Evolutionary conservation across 306 rosid genomes (phyloP), one percentile per base, ranked within the genome.

Genomic region (Sindora glabra): DNA sequence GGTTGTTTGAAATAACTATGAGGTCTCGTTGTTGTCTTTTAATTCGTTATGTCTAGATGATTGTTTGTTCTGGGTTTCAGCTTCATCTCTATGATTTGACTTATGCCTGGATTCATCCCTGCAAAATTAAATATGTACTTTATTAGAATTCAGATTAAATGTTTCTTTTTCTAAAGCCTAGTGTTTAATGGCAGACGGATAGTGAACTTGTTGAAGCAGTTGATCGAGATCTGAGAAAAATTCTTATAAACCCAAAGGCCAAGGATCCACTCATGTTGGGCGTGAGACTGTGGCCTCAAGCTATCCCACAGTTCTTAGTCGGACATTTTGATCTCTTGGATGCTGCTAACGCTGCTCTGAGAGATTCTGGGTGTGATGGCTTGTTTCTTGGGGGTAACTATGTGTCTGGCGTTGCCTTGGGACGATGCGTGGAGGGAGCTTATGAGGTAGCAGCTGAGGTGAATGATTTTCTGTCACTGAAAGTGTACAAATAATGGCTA

Each of bases 361-460:
- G 62, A 50, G 76, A 69, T 63, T 54, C 72, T 51, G 96, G 89
- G 53, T 74, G 61, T 57, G 83, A 78, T 10, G 99, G 99, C 48
- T 41, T 92, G 44, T 89, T 81, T 79, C 84, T 92, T 10, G 95
- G 95, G 27, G 99, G 99, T 58, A 92, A 89, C 85, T 89, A 89
- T 37, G 95, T 82, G 16, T 65, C 89, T 6, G 96, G 96, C 50
- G 96, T 89, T 60, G 99, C 99, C 70, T 78, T 89, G 90, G 96
- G 99, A 62, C 83, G 96, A 62, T 92, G 99, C 53, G 96, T 92
- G 17, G 99, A 92, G 78, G 84, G 95, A 40, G 95, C 96, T 36
- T 89, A 86, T 55, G 96, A 89, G 52, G 69, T 79, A 46, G 96
- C 96, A 7, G 76, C 96, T 8, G 89, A 86, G 62, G 86, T 86